Percentiles rank a stretch among this genome's conserved stretches.
These are phyloP conservation scores for Eucalyptus sp. DNA, from an alignment of 345 rosid species.

Conservation along the genomic window DNA sequence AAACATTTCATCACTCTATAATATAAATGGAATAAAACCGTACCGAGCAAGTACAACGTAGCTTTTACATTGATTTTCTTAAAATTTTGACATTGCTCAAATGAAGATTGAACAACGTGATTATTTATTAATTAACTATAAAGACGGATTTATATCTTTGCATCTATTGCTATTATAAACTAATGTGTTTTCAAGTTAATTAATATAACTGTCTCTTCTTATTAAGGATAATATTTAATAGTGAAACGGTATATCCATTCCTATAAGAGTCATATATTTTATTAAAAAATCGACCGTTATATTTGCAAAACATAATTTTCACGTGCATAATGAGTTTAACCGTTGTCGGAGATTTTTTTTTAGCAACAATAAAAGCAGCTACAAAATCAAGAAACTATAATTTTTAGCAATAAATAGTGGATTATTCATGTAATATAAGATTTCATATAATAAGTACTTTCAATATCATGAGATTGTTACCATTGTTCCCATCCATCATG, in stretches of 20 bases:
- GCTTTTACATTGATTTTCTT: not conserved
- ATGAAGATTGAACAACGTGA: not conserved
- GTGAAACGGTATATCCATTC: not conserved
- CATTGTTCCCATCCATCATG: fast-evolving
- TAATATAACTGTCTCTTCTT: not conserved
- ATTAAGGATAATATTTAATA: not conserved
- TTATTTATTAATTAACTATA: not conserved
- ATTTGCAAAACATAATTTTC: not conserved
- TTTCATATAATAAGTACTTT: not conserved
- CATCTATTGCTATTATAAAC: not conserved
- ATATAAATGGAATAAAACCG: not conserved
- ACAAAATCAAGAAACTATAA: not conserved
- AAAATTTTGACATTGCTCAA: not conserved
- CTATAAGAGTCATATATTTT: not conserved
- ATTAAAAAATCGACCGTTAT: not conserved
- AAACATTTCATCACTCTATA: not conserved
- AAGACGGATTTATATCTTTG: too few species aligned
- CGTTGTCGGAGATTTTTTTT: not conserved
- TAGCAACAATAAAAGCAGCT: not conserved
- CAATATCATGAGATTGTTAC: not conserved
- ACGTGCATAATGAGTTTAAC: not conserved
- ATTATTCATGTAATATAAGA: not conserved
- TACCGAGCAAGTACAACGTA: not conserved
- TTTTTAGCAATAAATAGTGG: not conserved
- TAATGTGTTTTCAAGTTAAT: not conserved